phyloP scores from a whole-genome alignment of 441 rosid genomes.

The Erodium trifolium region DNA sequence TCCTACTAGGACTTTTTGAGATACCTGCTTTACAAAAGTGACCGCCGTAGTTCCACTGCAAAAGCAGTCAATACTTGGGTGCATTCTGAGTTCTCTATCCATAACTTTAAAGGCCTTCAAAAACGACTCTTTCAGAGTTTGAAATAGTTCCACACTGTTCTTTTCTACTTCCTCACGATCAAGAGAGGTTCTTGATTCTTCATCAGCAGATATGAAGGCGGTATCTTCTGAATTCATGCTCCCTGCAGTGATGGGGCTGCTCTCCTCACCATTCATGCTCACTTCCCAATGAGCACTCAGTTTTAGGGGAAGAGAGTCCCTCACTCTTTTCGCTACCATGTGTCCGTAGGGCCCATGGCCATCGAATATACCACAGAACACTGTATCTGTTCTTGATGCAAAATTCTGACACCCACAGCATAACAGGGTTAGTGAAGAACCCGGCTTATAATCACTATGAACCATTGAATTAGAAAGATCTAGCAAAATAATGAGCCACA shows the following conservation, averaged over 20 bases:
- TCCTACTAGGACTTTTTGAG: constrained; percentile 4
- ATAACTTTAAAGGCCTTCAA: constrained; percentile 83
- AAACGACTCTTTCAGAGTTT: constrained; percentile 66
- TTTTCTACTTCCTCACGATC: constrained; percentile 49
- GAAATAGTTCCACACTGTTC: constrained; percentile 43
- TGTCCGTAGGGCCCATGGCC: constrained; percentile 99
- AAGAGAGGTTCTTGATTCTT: constrained; percentile 45
- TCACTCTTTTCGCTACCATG: constrained; percentile 86
- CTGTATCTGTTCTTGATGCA: constrained; percentile 70
- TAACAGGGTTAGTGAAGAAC: constrained; percentile 17
- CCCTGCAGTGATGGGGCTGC: constrained; percentile 41
- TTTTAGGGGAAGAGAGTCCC: constrained; percentile 85
- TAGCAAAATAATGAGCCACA: too few relatives aligned
- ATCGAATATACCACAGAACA: constrained; percentile 97
- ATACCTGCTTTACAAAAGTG: constrained; percentile 86
- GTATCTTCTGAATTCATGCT: constrained; percentile 50
- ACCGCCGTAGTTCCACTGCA: constrained; percentile 99
- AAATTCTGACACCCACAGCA: constrained; percentile 51
- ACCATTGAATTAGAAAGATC: too few relatives aligned
- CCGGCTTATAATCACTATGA: not conserved
- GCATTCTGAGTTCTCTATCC: constrained; percentile 85
- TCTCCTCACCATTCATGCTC: constrained; percentile 40
- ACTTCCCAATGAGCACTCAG: constrained; percentile 79
- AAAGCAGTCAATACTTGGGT: constrained; percentile 61
- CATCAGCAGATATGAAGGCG: constrained; percentile 58